Base-by-base conservation (phyloP, 106 monocot genomes). In the Apostasia ramifera region DNA sequence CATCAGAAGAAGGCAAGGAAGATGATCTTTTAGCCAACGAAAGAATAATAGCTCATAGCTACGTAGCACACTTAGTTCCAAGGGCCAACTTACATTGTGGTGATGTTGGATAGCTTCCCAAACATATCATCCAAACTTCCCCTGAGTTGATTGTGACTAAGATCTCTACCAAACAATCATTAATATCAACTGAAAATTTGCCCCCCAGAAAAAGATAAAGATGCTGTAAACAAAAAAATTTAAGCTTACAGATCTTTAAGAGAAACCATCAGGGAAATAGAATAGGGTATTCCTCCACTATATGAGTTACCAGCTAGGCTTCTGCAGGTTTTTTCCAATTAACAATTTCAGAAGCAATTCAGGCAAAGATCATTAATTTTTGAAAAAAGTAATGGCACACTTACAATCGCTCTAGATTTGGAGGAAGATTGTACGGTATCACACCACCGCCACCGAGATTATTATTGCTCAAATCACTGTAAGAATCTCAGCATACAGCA, bases 401-500 rank as follows among this genome's bases (percentile, higher is more conserved):
- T 89, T 79, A 89, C 89, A 89, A 68, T 12, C 41, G 76, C 59
- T 77, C 71, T 7, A 89, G 77, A 15, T 89, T 89, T 48, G 77
- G 82, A 63, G 89, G 89, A 66, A 89, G 79, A 74, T 82, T 80
- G 66, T 89, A 89, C 49, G 81, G 74, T 77, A 89, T 82, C 51
- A 67, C 60, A 14, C 46, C 55, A 44, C 83, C 71, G 43, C 74
- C 76, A 52, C 89, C 89, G 70, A 89, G 73, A 59, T 82, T 82
- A 66, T 89, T 89, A 58, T 85, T 77, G 77, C 85, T 89, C 82
- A 89, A 44, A 66, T 89, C 89, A 47, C 89, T 89, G 81, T 68
- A 75, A 12, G 13, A 74, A 75, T 55, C 6, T 57, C 55, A 66
- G 5, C 12, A 59, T 40, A 70, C 0, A 46, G 55, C 3, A 77